Percentiles rank a stretch among this genome's conserved stretches.
Evolutionary conservation across 345 rosid genomes (phyloP).

Genomic region (Gossypium raimondii): DNA sequence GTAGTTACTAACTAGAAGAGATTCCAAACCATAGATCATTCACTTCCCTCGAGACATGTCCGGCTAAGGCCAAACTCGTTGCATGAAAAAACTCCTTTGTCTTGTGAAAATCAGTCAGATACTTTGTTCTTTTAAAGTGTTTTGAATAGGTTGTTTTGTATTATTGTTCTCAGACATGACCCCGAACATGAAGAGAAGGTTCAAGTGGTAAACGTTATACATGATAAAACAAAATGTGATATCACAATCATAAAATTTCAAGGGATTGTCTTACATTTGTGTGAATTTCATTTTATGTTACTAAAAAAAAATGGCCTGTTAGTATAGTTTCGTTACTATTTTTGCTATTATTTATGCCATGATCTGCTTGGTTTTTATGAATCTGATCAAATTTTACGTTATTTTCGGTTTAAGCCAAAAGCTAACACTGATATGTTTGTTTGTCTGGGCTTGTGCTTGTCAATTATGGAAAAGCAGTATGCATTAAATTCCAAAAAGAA

Average conservation of each 20-base stretch:
- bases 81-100: not conserved
- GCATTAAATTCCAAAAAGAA: not conserved
- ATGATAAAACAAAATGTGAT: not conserved
- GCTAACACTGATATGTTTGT: not conserved
- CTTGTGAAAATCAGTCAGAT: not conserved
- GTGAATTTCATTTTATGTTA: too few relatives aligned
- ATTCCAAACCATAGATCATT: not conserved
- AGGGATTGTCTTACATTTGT: too few relatives aligned
- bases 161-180: not conserved
- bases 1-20: not conserved
- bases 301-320: too few relatives aligned
- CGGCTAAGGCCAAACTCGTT: not conserved
- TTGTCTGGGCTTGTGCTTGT: not conserved
- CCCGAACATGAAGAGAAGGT: conserved; percentile 1
- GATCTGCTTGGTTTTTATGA: not conserved
- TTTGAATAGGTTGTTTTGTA: not conserved
- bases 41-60: not conserved
- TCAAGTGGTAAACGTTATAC: not conserved
- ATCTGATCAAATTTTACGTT: not conserved
- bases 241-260: not conserved
- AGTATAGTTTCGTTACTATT: not conserved
- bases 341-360: conserved; percentile 17
- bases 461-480: not conserved
- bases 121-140: not conserved
- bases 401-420: not conserved